These are phyloP conservation scores for Coemansia reversa DNA, from an alignment of 192 early-diverging fungal species.

Conservation along the genomic window DNA sequence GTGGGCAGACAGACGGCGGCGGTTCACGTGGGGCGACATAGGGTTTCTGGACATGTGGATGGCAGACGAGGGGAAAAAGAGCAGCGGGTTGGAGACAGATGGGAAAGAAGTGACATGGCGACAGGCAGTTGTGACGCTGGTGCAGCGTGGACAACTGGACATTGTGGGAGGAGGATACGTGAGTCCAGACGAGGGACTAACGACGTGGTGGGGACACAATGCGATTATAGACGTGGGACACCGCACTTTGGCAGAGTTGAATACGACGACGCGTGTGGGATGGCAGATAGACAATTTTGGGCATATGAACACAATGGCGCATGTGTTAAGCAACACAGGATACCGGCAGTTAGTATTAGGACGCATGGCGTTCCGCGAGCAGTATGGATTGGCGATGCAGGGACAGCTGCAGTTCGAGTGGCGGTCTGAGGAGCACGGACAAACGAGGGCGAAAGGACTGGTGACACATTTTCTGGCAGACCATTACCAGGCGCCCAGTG, in stretches of 20 bases:
- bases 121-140: constrained; percentile 18
- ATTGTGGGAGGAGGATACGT: constrained; percentile 45
- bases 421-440: constrained; percentile 16
- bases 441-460: neutral
- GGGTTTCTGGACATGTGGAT: constrained; percentile 49
- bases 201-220: constrained; percentile 52
- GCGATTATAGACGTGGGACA: constrained; percentile 36
- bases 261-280: constrained; percentile 16
- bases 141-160: constrained; percentile 29
- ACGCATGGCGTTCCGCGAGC: constrained; percentile 44
- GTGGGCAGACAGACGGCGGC: constrained; percentile 19
- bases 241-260: constrained; percentile 28
- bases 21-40: constrained; percentile 51
- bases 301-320: constrained; percentile 24
- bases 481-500: constrained; percentile 34
- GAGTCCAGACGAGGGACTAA: constrained; percentile 48
- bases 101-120: constrained; percentile 29
- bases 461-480: constrained; percentile 41
- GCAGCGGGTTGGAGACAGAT: constrained; percentile 8
- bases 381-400: constrained; percentile 20
- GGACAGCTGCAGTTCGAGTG: constrained; percentile 36
- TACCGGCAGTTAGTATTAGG: constrained; percentile 30
- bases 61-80: constrained; percentile 32
- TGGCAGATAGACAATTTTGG: constrained; percentile 55
- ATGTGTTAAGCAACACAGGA: constrained; percentile 37